phyloP scores from a whole-genome alignment of 257 asterid species.

The Prunella vulgaris region DNA sequence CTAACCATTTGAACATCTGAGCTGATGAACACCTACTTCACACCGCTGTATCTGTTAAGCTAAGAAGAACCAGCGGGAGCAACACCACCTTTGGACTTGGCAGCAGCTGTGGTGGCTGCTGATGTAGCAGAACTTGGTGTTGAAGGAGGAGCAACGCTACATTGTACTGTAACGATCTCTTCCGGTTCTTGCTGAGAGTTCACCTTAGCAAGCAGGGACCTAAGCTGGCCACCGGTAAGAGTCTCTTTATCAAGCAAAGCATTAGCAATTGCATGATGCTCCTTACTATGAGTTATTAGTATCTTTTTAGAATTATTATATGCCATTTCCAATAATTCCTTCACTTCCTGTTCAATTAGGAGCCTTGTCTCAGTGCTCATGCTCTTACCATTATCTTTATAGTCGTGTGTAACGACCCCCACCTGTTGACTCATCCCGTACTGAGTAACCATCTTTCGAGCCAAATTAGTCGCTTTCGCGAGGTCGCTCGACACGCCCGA shows the following conservation, averaged over 20 bases:
- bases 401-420: slow-evolving; percentile 74
- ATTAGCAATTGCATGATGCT: slow-evolving; percentile 77
- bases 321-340: slow-evolving; percentile 53
- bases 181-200: slow-evolving; percentile 40
- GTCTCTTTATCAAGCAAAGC: slow-evolving; percentile 83
- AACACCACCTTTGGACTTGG: background rate
- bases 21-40: background rate
- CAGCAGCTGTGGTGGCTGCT: background rate
- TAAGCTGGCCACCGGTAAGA: slow-evolving; percentile 69
- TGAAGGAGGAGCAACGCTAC: background rate
- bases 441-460: slow-evolving; percentile 80
- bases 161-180: slow-evolving; percentile 27
- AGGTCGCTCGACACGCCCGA: slow-evolving; percentile 87
- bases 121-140: too few relatives aligned
- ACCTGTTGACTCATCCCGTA: slow-evolving; percentile 80
- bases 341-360: slow-evolving; percentile 71
- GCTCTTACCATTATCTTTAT: slow-evolving; percentile 76
- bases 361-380: slow-evolving; percentile 91
- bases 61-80: background rate
- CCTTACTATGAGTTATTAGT: slow-evolving; percentile 54
- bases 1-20: background rate
- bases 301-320: slow-evolving; percentile 62
- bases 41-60: background rate
- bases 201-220: slow-evolving; percentile 47
- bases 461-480: slow-evolving; percentile 66